Evolutionary conservation across 2,329 filamentous ascomycete species (phyloP).

Genomic region (Penicillium corylophilum): DNA sequence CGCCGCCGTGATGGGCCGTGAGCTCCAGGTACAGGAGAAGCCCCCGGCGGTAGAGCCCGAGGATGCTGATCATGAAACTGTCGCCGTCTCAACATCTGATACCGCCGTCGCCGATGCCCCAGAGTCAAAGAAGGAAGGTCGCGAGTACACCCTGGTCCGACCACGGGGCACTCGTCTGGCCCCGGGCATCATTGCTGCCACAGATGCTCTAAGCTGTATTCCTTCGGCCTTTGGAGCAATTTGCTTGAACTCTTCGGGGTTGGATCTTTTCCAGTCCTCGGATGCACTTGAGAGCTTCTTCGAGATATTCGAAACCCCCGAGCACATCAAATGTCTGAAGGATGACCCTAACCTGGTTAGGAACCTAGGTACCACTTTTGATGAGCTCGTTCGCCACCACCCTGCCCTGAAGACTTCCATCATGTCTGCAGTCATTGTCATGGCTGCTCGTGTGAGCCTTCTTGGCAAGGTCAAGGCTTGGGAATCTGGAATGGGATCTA

Average conservation of each 20-base stretch:
- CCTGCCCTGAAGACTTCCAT: conserved; percentile 78
- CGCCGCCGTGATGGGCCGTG: conserved; percentile 66
- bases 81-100: conserved; percentile 40
- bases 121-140: conserved; percentile 21
- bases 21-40: conserved; percentile 37
- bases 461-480: conserved; percentile 70
- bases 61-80: conserved; percentile 27
- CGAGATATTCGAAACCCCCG: conserved; percentile 92
- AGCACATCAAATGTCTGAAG: conserved; percentile 82
- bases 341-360: conserved; percentile 69
- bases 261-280: conserved; percentile 82
- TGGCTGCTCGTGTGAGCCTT: conserved; percentile 78
- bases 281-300: conserved; percentile 82
- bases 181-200: conserved; percentile 76
- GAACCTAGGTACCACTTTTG: conserved; percentile 78
- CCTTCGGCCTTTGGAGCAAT: conserved; percentile 90
- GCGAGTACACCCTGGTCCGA: conserved; percentile 34
- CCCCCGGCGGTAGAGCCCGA: conserved; percentile 26
- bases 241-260: conserved; percentile 81
- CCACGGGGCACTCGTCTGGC: conserved; percentile 48
- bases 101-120: conserved; percentile 27
- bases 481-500: conserved; percentile 71
- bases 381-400: conserved; percentile 92
- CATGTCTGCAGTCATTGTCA: conserved; percentile 79
- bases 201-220: conserved; percentile 83